Percentiles rank a stretch among this genome's conserved stretches.
These are phyloP conservation scores for Tolypocladium endophyticum DNA, from an alignment of 2,329 filamentous ascomycete species.

Conservation along the genomic window DNA sequence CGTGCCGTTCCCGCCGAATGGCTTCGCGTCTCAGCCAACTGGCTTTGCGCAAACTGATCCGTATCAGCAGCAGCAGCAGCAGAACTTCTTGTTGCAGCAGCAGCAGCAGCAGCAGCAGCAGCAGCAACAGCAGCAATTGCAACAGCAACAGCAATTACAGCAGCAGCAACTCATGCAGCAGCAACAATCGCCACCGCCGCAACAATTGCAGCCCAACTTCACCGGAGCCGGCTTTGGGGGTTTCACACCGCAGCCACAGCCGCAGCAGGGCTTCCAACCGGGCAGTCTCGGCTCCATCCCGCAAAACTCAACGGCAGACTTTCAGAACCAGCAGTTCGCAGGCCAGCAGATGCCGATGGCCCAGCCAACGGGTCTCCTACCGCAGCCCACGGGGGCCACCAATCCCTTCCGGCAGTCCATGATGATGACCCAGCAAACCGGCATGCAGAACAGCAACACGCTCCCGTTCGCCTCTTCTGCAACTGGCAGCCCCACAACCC, in stretches of 20 bases:
- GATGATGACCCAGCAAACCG: slow-evolving; percentile 52
- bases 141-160: slow-evolving; percentile 17
- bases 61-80: slow-evolving; percentile 22
- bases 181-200: slow-evolving; percentile 10
- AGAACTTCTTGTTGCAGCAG: slow-evolving; percentile 17
- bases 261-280: slow-evolving; percentile 45
- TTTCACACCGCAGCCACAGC: slow-evolving; percentile 59
- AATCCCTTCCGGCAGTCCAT: slow-evolving; percentile 95
- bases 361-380: slow-evolving; percentile 31
- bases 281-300: slow-evolving; percentile 44
- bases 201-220: slow-evolving; percentile 36
- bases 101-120: slow-evolving; percentile 20
- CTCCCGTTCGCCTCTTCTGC: slow-evolving; percentile 25
- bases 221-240: slow-evolving; percentile 76
- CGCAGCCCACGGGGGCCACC: slow-evolving; percentile 46
- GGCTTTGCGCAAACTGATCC: slow-evolving; percentile 16
- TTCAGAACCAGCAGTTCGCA: slow-evolving; percentile 25
- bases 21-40: slow-evolving; percentile 13
- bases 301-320: slow-evolving; percentile 42
- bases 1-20: slow-evolving; percentile 16
- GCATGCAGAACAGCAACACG: slow-evolving; percentile 17
- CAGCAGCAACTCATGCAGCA: slow-evolving; percentile 16
- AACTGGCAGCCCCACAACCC: slow-evolving; percentile 26
- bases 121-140: slow-evolving; percentile 18
- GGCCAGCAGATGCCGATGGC: slow-evolving; percentile 18